Conservation (phyloP, 2,329 filamentous ascomycete species). For the Colletotrichum musicola region DNA sequence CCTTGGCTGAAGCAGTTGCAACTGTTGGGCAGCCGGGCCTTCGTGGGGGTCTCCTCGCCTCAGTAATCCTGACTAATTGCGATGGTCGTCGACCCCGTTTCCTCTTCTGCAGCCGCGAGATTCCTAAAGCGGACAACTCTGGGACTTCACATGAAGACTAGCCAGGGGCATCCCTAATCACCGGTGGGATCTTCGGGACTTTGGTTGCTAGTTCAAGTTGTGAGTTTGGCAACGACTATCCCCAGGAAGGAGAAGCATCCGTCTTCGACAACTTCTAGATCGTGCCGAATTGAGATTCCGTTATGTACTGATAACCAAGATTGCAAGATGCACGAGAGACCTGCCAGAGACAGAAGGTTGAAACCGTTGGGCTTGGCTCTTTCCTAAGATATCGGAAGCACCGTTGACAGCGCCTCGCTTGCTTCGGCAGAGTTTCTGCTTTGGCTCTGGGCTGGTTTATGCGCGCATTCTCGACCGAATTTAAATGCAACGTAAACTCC, state of each 20-base stretch:
- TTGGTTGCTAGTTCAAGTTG: neutral
- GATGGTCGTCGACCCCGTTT: neutral
- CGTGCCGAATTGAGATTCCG: neutral
- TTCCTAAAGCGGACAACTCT: conserved; percentile 19
- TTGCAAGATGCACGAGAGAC: conserved; percentile 12
- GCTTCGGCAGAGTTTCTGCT: conserved; percentile 23
- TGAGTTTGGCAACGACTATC: neutral
- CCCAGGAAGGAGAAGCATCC: neutral
- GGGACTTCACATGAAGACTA: neutral
- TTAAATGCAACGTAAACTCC: conserved; percentile 22
- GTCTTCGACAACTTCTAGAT: neutral
- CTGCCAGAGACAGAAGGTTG: conserved; percentile 31
- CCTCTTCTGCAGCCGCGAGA: conserved; percentile 14
- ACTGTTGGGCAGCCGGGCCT: neutral
- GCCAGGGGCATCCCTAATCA: conserved; percentile 6
- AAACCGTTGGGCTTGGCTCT: conserved; percentile 1
- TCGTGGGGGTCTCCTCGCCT: conserved; percentile 3
- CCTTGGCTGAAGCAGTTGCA: conserved; percentile 23
- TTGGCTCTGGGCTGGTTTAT: conserved; percentile 27
- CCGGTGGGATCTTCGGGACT: conserved; percentile 7
- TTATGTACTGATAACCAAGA: conserved; percentile 22
- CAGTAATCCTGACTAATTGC: conserved; percentile 29
- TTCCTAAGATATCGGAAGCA: conserved; percentile 1
- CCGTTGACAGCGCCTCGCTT: conserved; percentile 12
- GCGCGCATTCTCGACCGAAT: conserved; percentile 10